Base-by-base conservation (phyloP, 2,329 filamentous ascomycete genomes). In the Curvularia verruculosa region DNA sequence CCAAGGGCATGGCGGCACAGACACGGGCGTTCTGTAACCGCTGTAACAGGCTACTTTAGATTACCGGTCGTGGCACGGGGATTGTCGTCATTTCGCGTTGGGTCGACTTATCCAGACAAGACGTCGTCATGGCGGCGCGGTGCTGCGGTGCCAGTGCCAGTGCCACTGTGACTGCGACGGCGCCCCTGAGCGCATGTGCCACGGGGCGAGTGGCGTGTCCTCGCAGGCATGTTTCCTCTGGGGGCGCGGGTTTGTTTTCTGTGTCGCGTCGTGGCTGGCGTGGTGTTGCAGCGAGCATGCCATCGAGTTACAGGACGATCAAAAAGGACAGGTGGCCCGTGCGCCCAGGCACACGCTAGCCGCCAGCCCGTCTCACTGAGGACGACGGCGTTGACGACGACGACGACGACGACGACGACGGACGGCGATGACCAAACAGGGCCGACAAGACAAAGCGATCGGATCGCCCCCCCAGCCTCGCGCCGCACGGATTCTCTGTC, bases 1-100 rank as follows among this genome's bases (percentile, higher is more conserved):
- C 9, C 3, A 40, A n/a, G n/a, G n/a, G n/a, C n/a, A n/a, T n/a
- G n/a, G n/a, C 41, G 41, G 60, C 53, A 58, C 53, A 44, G 60
- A 60, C 54, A 61, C 60, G 54, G 61, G 60, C 61, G 44, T 60
- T 52, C 54, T 63, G 61, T 67, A 67, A 61, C 63, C 61, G 56
- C 53, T 67, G 65, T 65, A 54, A 60, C 60, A 61, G 56, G 56
- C 56, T 56, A 58, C 54, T 52, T 60, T 59, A 56, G 59, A 65
- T 63, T 60, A 52, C 45, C 41, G 43, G 41, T 31, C 45, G 21
- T 49, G 41, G 21, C 41, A n/a, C 31, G 28, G 49, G 54, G 26
- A 56, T 59, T 51, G 52, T 39, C 34, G 51, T 58, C 54, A 56
- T 56, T 47, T 59, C 41, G 53, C 34, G 28, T 34, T 56, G 50